phyloP scores from a whole-genome alignment of 305 asterid genomes.

The Plantago rigida region DNA sequence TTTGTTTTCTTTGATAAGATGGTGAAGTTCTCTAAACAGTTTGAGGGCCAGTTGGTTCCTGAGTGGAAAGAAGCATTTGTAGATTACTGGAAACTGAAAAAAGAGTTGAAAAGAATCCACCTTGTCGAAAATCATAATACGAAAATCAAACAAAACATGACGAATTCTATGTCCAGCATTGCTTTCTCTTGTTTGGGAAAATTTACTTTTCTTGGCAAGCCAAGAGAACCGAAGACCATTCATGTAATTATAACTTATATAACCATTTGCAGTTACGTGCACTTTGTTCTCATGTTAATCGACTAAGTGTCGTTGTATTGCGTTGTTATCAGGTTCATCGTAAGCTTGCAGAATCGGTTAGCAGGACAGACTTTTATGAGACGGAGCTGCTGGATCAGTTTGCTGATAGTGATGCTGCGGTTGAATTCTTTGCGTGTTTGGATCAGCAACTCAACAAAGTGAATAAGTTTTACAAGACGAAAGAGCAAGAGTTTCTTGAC shows the following conservation, averaged over 20 bases:
- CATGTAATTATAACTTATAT: conserved; percentile 31
- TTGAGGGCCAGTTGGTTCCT: conserved; percentile 74
- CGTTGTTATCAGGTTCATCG: conserved; percentile 47
- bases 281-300: too few species aligned
- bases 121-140: conserved; percentile 29
- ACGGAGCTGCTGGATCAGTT: conserved; percentile 67
- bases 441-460: conserved; percentile 86
- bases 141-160: conserved; percentile 22
- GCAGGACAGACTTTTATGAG: conserved; percentile 53
- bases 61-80: conserved; percentile 97
- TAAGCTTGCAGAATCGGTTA: conserved; percentile 40
- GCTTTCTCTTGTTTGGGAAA: conserved; percentile 34
- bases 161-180: not conserved
- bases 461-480: conserved; percentile 57
- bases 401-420: conserved; percentile 55
- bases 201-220: conserved; percentile 34
- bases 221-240: conserved; percentile 40
- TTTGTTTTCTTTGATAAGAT: conserved; percentile 22
- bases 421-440: conserved; percentile 57
- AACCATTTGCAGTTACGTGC: not conserved
- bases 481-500: conserved; percentile 72
- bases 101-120: conserved; percentile 62
- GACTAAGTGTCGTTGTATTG: too few species aligned
- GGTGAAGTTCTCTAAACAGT: conserved; percentile 88
- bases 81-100: conserved; percentile 71